These are phyloP conservation scores for Fraxinus quadrangulata DNA, from an alignment of 257 asterid genomes.

Conservation along the genomic window DNA sequence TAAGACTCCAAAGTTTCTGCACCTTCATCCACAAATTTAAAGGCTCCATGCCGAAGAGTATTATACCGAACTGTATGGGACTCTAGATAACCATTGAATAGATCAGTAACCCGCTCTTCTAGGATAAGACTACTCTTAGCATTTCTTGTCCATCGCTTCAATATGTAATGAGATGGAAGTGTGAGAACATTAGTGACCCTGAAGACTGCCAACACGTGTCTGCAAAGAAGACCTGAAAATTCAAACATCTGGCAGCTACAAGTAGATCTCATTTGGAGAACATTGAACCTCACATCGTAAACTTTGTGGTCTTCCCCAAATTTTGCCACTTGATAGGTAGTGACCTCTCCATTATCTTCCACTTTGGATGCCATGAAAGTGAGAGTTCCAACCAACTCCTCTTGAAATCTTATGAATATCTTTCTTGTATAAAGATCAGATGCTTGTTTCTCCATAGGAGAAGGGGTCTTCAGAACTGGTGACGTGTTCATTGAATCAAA, in stretches of 20 bases:
- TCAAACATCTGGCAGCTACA: constrained; percentile 98
- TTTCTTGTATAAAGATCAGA: constrained; percentile 87
- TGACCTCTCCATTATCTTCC: constrained; percentile 79
- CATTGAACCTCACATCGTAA: constrained; percentile 78
- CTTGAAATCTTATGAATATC: constrained; percentile 82
- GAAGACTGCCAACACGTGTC: constrained; percentile 88
- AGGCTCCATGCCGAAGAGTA: constrained; percentile 82
- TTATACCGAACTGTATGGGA: constrained; percentile 91
- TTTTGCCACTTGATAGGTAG: constrained; percentile 74
- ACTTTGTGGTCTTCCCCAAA: constrained; percentile 83
- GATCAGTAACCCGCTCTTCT: constrained; percentile 61
- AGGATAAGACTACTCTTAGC: constrained; percentile 78
- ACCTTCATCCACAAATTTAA: constrained; percentile 84
- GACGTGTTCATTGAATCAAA: constrained; percentile 75
- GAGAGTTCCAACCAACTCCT: constrained; percentile 87
- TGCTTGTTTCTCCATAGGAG: constrained; percentile 99
- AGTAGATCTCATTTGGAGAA: constrained; percentile 81
- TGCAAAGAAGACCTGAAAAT: constrained; percentile 92
- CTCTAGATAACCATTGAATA: constrained; percentile 76
- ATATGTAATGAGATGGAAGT: constrained; percentile 78
- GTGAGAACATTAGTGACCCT: constrained; percentile 91
- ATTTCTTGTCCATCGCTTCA: constrained; percentile 91
- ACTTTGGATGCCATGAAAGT: constrained; percentile 81
- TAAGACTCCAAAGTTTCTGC: constrained; percentile 67
- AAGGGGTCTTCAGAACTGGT: constrained; percentile 80